Evolutionary conservation across 2,329 filamentous ascomycete species (phyloP).

Genomic region (Fulvia fulva): DNA sequence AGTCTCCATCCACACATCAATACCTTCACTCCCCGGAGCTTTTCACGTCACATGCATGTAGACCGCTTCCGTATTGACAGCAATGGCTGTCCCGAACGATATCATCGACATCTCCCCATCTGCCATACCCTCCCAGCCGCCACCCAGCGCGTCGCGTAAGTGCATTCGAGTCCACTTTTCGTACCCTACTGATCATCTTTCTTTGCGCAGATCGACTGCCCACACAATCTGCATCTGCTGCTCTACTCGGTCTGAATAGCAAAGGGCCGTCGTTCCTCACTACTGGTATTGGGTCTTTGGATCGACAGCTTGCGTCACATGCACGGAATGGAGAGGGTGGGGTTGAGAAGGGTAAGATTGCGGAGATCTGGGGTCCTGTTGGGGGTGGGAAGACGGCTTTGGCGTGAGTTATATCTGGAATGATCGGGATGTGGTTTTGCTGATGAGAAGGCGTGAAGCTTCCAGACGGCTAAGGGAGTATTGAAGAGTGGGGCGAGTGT

Average conservation of each 20-base stretch:
- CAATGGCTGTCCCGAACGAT: constrained; percentile 6
- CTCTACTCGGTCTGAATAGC: not conserved
- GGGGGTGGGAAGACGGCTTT: constrained; percentile 81
- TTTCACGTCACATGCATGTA: too few relatives aligned
- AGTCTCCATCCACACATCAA: too few relatives aligned
- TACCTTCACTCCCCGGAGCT: not conserved
- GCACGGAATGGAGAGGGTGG: constrained; percentile 40
- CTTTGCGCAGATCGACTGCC: constrained; percentile 9
- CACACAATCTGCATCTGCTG: constrained; percentile 10
- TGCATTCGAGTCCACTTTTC: not conserved
- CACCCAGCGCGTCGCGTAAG: constrained; percentile 4
- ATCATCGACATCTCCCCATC: constrained; percentile 6
- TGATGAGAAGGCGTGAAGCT: constrained; percentile 44
- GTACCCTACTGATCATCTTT: not conserved
- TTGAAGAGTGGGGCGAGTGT: constrained; percentile 60
- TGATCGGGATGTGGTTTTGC: not conserved
- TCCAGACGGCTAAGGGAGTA: constrained; percentile 65
- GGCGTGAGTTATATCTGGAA: constrained; percentile 45
- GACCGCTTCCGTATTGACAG: not conserved
- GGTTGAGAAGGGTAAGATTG: constrained; percentile 70
- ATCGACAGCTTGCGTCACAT: constrained; percentile 3
- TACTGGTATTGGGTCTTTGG: constrained; percentile 6
- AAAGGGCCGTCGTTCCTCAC: not conserved
- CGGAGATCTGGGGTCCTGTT: constrained; percentile 83
- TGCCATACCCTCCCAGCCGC: not conserved